Evolutionary conservation across 1,139 yeast species (phyloP), one percentile per base, ranked within the genome.

Genomic region (Arxiozyma heterogenica): DNA sequence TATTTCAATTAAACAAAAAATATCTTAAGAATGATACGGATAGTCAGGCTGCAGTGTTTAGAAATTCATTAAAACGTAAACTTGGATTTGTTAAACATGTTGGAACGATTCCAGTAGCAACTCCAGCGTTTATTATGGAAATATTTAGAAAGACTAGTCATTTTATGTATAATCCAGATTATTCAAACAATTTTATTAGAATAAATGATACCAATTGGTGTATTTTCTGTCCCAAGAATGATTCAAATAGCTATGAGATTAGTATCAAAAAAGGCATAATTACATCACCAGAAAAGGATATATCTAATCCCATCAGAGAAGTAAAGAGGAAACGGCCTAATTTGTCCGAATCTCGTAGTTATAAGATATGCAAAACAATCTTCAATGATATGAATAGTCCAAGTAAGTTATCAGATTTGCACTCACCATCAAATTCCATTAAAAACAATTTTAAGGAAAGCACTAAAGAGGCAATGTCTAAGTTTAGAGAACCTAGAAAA

Each of bases 61-160:
- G 67, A 42, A 65, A 65, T 48, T 66, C 70, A 1, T 60, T 68
- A 62, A 68, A 66, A 52, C 61, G 64, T 9, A 68, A 68, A 39
- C 61, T 75, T 51, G 80, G 80, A 50, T 68, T 81, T 48, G 78
- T 78, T 56, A 73, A 73, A 55, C 68, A 72, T 46, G 74, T 71
- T 50, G 75, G 81, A 3, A 77, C 80, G 0, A 66, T 68, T 9
- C 71, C 71, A 1, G 64, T 62, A 4, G 62, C 64, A 1, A 66
- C 71, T 7, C 70, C 71, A 3, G 69, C 65, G 1, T 64, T 68
- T 46, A 41, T 68, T n/a, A 55, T 66, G 49, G 66, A 62, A 21
- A 51, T 68, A 11, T 61, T 68, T 44, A 50, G 57, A 4, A 57
- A 60, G 8, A 51, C 56, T 7, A 41, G 21, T 46, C 43, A 34